Evolutionary conservation across 169 alveolate genomes (phyloP).

Genomic region (Theileria annulata): DNA sequence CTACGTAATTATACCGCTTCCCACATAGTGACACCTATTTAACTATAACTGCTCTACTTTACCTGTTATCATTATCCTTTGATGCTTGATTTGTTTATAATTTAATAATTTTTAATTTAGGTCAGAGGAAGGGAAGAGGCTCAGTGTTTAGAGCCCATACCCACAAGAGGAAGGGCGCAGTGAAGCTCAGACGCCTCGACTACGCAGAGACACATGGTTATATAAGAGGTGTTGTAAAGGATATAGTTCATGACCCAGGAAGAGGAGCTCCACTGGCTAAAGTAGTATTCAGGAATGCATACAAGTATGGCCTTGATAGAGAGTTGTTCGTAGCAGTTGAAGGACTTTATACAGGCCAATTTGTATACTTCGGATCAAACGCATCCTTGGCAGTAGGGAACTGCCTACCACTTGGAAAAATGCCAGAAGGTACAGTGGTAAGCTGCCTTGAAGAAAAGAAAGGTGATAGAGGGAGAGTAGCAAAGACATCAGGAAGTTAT

Average conservation of each 20-base stretch:
- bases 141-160: constrained; percentile 92
- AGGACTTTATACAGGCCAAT: constrained; percentile 98
- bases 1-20: background rate
- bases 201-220: constrained; percentile 91
- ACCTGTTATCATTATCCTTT: background rate
- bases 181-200: constrained; percentile 93
- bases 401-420: constrained; percentile 93
- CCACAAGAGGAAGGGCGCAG: constrained; percentile 94
- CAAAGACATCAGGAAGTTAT: constrained; percentile 97
- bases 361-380: constrained; percentile 95
- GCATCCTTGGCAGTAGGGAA: constrained; percentile 96
- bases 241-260: constrained; percentile 98
- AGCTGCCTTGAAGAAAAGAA: constrained; percentile 94
- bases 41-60: background rate
- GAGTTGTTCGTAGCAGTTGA: constrained; percentile 97
- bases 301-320: constrained; percentile 91
- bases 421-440: constrained; percentile 99
- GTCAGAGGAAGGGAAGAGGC: constrained; percentile 97
- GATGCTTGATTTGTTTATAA: background rate
- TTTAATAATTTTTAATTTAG: constrained; percentile 76
- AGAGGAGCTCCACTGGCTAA: constrained; percentile 99
- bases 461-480: constrained; percentile 98
- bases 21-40: constrained; percentile 1
- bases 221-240: constrained; percentile 96
- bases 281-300: constrained; percentile 95